These are phyloP conservation scores for Vitis hybrid DNA, from an alignment of 177 flowering plant species.

Conservation along the genomic window DNA sequence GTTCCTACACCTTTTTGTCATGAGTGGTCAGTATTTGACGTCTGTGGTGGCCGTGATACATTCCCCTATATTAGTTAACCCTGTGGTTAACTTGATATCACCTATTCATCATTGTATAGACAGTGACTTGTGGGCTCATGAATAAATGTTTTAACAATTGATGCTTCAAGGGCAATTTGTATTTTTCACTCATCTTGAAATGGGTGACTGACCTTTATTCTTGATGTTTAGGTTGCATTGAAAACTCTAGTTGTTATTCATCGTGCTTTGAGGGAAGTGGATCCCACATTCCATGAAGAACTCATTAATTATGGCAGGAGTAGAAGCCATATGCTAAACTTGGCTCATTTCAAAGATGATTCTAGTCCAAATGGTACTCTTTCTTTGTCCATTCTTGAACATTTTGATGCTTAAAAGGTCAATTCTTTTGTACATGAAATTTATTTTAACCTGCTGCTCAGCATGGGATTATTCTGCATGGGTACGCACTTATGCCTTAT, in stretches of 20 bases:
- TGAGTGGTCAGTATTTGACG: too few relatives aligned
- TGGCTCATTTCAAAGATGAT: conserved; percentile 97
- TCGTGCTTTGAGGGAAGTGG: conserved; percentile 98
- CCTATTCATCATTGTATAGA: neutral
- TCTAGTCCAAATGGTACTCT: conserved; percentile 86
- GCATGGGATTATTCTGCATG: conserved; percentile 98
- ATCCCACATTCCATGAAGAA: conserved; percentile 93
- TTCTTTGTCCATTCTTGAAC: neutral
- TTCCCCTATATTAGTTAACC: too few relatives aligned
- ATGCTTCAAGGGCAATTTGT: neutral
- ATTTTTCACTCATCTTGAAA: neutral
- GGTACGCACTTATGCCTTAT: conserved; percentile 90
- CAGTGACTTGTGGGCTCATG: neutral
- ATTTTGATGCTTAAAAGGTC: neutral
- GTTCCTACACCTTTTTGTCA: too few relatives aligned
- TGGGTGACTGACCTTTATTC: neutral
- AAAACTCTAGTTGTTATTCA: conserved; percentile 93
- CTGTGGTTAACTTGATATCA: too few relatives aligned
- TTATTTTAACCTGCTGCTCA: conserved; percentile 26
- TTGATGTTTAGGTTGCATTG: conserved; percentile 74
- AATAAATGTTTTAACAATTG: neutral
- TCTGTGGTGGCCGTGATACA: neutral
- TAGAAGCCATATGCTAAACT: conserved; percentile 88
- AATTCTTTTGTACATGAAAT: conserved; percentile 5
- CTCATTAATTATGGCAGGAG: conserved; percentile 87